Base-by-base conservation (phyloP, 352 stramenopile genomes). In the Lagenidium giganteum region DNA sequence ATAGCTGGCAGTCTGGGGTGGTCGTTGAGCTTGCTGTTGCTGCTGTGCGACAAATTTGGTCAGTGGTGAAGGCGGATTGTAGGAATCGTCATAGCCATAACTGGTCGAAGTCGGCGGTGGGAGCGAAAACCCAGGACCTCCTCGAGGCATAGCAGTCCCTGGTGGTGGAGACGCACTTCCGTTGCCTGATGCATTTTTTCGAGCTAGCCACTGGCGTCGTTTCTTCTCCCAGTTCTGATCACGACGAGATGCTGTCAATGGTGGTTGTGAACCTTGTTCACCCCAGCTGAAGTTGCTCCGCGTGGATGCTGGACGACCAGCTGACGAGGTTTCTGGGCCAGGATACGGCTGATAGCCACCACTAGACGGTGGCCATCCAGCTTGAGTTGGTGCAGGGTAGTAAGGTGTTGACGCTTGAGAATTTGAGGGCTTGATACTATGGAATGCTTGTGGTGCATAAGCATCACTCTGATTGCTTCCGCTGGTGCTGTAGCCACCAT, bases 171-270 rank as follows among this genome's bases (percentile, higher is more conserved):
- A 18, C 6, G 18, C 39, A 49, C 17, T 42, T 24, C 22, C 18
- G 26, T 38, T 18, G 32, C 35, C 37, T 29, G 53, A 39, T 35
- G 40, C 48, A 20, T 72, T 61, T 42, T 85, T 84, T 22, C 70
- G 70, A 21, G 66, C 68, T 5, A 87, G 55, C 78, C 78, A 90
- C 24, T 72, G 64, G 0, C 74, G 67, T 4, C 75, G 70, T 50
- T 90, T 90, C 46, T 73, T 76, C 43, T 87, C 78, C 78, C 78
- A 90, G 49, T 83, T 90, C 42, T 90, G 78, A 42, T 90, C 78
- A 17, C 78, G 61, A 35, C 87, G 86, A 18, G 78, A 90, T 27
- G 72, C 77, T 17, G 78, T 90, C 26, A 90, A 59, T 23, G 75
- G 78, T 22, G 71, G 70, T 45, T 89, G 77, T 13, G 59, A 57